Evolutionary conservation across 139 green algal species (phyloP), one percentile per base, ranked within the genome.

Genomic region (Limnomonas spitsbergensis): DNA sequence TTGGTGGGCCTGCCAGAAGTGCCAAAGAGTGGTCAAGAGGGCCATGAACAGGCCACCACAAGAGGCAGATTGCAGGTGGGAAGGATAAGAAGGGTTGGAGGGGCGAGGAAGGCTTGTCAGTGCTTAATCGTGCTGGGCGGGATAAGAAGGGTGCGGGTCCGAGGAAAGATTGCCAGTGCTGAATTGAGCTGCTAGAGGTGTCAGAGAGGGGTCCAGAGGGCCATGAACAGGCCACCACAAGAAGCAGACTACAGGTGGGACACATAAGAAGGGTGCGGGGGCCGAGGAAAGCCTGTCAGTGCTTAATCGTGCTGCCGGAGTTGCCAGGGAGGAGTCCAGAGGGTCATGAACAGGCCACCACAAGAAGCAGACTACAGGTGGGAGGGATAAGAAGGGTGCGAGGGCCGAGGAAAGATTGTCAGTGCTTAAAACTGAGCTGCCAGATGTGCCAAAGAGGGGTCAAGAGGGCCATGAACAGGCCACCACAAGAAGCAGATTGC

Each of bases 41-140:
- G 79, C 90, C 69, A 91, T 88, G 76, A 94, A 94, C 84, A 79
- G 90, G 1, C 70, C 73, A 31, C 90, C 90, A 39, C 90, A 94
- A 69, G 77, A 84, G 76, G 90, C 90, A 27, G 90, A 93, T 80
- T 93, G 90, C 85, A 66, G 82, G 69, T 77, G 73, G 31, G 77
- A 34, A 29, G 31, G 9, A 9, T 54, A 54, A 9, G 42, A 6
- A 54, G 7, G 9, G 42, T 27, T 54, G 42, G 42, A 27, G 42
- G 42, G 9, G 42, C 9, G 42, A 27, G 6, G 42, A 54, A 27
- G 42, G 42, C 42, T 27, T 27, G 9, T 54, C 7, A 9, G 42
- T 54, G 71, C 24, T 37, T n/a, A 6, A 1, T 3, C 42, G 42
- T 54, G 9, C 7, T 6, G 42, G 9, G 42, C 42, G 42, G 9